Base-by-base conservation (phyloP, 805 yeast genomes). In the Jamesozyma rosinii region DNA sequence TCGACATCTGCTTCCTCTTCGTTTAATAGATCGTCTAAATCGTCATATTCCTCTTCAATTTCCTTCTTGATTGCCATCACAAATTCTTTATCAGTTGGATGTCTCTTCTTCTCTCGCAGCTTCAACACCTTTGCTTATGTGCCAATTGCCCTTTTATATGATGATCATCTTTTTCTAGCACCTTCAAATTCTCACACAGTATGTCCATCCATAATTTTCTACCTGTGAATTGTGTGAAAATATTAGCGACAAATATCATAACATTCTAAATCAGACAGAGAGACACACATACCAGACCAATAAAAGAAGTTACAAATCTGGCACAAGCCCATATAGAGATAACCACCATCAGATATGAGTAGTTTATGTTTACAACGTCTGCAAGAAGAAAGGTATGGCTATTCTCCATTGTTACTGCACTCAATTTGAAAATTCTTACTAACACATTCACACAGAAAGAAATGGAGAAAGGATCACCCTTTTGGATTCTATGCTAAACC, bases 391-490 rank as follows among this genome's bases (percentile, higher is more conserved):
- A 68, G 79, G 77, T 72, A 61, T 42, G 75, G 65, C 15, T 17
- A 20, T 34, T 8, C 20, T 4, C 11, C 8, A 14, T 4, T 33
- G 21, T 18, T 15, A 15, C 13, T 9, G 3, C 9, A 9, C 3
- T 20, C 5, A 15, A 6, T 33, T 6, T 8, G 19, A 33, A 17
- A 17, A 15, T 20, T 15, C 37, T 21, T 22, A 33, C 47, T 29
- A 31, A 17, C 42, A 15, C 19, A 35, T 26, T 5, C 14, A n/a
- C 15, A 22, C 45, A 81, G 98, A 64, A 90, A 89, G 66, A 87
- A 83, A 63, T 92, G 99, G 99, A 79, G 99, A 53, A 90, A 87
- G 62, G 96, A 88, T 62, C 99, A 92, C 61, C 99, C 99, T 0
- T 92, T 89, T 65, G 97, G 97, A 6, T 92, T 92, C 65, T 89